Percentiles rank a stretch among this genome's conserved stretches.
phyloP scores from a whole-genome alignment of 345 rosid genomes.

The Conringia planisiliqua region DNA sequence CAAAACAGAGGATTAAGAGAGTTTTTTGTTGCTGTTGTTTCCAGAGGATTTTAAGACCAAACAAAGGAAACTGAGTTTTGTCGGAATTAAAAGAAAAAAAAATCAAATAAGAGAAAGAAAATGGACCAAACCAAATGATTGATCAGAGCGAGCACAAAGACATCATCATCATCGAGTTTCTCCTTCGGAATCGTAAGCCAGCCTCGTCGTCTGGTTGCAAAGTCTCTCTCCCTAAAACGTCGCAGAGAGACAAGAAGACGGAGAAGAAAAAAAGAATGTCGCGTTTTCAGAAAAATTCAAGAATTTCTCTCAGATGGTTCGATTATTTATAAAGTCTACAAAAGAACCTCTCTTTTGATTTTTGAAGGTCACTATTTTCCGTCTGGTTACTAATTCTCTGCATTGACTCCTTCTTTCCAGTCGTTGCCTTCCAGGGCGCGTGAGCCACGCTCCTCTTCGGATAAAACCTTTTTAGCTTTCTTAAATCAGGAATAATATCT shows the following conservation, averaged over 20 bases:
- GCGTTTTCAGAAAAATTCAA: neutral
- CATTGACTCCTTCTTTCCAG: conserved; percentile 6
- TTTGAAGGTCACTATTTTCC: neutral
- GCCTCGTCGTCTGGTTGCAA: conserved; percentile 8
- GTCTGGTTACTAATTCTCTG: neutral
- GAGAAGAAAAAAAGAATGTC: conserved; percentile 15
- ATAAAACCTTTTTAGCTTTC: neutral
- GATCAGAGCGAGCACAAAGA: conserved; percentile 2
- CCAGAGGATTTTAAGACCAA: neutral
- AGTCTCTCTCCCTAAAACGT: neutral
- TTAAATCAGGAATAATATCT: conserved; percentile 21
- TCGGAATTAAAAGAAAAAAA: neutral
- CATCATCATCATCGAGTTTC: neutral
- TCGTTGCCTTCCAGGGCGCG: neutral
- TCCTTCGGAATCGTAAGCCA: neutral
- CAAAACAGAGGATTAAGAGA: conserved; percentile 6
- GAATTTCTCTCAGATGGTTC: conserved; percentile 3
- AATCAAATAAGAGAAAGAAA: neutral
- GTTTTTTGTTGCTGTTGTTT: neutral
- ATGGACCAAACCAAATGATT: neutral
- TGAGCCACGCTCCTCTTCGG: neutral
- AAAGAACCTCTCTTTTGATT: neutral
- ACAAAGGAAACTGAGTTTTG: neutral
- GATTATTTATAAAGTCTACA: conserved; percentile 24
- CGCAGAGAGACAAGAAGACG: neutral